Evolutionary conservation across 495 filamentous ascomycete genomes (phyloP).

Genomic region (Schizothecium vesticola): DNA sequence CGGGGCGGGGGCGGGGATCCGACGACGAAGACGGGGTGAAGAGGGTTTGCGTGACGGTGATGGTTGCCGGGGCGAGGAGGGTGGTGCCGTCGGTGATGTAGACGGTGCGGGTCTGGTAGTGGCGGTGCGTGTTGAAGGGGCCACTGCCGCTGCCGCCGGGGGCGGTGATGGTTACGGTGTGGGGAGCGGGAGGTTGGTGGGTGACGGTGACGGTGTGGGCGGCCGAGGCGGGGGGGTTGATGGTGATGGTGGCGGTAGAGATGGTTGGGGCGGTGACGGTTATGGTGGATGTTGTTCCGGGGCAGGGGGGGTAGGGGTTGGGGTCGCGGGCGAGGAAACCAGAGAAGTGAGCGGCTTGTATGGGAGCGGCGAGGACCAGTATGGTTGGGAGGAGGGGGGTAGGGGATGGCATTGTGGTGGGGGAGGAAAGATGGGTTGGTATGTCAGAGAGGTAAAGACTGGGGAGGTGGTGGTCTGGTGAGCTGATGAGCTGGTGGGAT

Average conservation of each 20-base stretch:
- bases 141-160: neutral
- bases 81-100: slow-evolving; percentile 9
- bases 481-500: neutral
- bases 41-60: slow-evolving; percentile 5
- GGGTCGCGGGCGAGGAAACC: slow-evolving; percentile 3
- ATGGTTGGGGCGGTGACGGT: slow-evolving; percentile 9
- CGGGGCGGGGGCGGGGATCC: neutral
- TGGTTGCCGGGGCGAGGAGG: neutral
- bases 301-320: slow-evolving; percentile 6
- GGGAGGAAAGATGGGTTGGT: neutral
- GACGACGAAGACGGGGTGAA: neutral
- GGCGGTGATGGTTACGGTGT: slow-evolving; percentile 1
- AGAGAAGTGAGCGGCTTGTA: neutral
- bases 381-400: slow-evolving; percentile 4
- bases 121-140: neutral
- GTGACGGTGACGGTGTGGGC: slow-evolving; percentile 3
- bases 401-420: slow-evolving; percentile 5
- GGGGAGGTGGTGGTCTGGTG: neutral
- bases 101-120: slow-evolving; percentile 3
- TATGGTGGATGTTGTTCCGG: neutral
- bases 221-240: neutral
- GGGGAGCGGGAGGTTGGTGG: neutral
- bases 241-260: neutral
- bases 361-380: neutral
- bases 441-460: neutral